These are phyloP conservation scores for Rhynchospora tenuis DNA, from an alignment of 176 grass and related monocot genomes.

Conservation along the genomic window DNA sequence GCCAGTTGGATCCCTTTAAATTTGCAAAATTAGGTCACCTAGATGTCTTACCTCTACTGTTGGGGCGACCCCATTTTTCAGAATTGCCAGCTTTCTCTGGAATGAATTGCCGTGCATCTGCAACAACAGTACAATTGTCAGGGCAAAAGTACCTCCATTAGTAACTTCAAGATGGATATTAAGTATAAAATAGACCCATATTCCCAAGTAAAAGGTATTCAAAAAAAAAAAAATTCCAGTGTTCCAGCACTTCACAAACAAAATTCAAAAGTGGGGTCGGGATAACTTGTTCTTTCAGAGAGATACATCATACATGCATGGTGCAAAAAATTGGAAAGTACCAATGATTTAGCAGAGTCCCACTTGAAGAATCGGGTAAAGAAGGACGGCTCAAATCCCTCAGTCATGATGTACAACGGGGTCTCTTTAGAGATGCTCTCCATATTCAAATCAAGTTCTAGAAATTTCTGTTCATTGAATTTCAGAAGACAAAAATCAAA, in stretches of 20 bases:
- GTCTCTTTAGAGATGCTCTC: conserved; percentile 62
- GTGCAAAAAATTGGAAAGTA: conserved; percentile 32
- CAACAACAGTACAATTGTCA: conserved; percentile 15
- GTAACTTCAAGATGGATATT: background rate
- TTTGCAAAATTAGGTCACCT: background rate
- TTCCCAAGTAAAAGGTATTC: background rate
- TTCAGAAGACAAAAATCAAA: background rate
- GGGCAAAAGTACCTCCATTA: background rate
- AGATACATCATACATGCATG: background rate
- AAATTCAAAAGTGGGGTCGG: background rate
- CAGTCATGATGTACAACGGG: conserved; percentile 58
- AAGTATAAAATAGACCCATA: background rate
- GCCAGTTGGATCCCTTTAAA: background rate
- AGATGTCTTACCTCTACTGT: conserved; percentile 58
- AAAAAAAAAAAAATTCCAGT: too few relatives aligned
- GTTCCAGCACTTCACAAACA: background rate
- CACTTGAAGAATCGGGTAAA: conserved; percentile 90
- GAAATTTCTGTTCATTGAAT: conserved; percentile 63
- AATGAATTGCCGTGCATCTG: conserved; percentile 93
- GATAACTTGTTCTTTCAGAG: conserved; percentile 4
- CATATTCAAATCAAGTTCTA: conserved; percentile 66
- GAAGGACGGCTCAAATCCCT: conserved; percentile 77
- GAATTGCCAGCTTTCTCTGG: conserved; percentile 75
- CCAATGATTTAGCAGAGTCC: conserved; percentile 65
- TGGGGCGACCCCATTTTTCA: conserved; percentile 61